Evolutionary conservation across 768 basidiomycete species (phyloP), one percentile per base, ranked within the genome.

Genomic region (Serpula lacrymans): DNA sequence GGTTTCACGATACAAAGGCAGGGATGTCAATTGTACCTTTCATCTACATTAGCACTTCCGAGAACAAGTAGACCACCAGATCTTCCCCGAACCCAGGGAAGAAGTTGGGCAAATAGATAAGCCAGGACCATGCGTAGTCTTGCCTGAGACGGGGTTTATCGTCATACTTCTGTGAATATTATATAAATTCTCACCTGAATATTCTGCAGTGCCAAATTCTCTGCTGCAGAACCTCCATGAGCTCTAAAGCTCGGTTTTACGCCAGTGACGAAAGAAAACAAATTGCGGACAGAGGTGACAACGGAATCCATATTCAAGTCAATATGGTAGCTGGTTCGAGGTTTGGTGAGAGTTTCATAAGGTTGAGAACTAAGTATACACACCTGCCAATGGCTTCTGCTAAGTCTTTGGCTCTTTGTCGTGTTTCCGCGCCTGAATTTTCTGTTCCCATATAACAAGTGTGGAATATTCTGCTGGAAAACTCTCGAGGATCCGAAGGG

Each of bases 371-470:
- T 22, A 6, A 38, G 37, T 12, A 7, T 3, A 43, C 68, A 38
- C 48, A 90, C 94, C 88, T 86, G 55, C 95, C 95, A 39, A 99
- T 94, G 0, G 90, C 86, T 27, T 82, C 74, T 5, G 88, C 80
- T 3, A 99, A 76, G 31, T 86, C 80, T 59, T 89, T 94, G 1
- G 96, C 96, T 24, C 96, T 72, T 46, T 72, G 66, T 9, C 91
- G 70, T 6, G 96, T 98, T 52, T 96, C 96, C 0, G 61, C 61
- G 45, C 84, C 90, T 6, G 95, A 97, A 59, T 98, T 94, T 61
- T 93, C 89, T 0, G 96, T 99, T 5, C 95, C 95, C 96, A 99
- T 98, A 64, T 95, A 99, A 63, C 92, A 96, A 0, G 94, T 95
- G 61, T 98, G 94, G 70, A 99, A 95, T 39, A 98, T 83, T 18